A percentile compares a stretch with the other conserved stretches of the same genome.
phyloP scores from a whole-genome alignment of 1,284 basidiomycete species.

The Sanguinoderma infundibulare region DNA sequence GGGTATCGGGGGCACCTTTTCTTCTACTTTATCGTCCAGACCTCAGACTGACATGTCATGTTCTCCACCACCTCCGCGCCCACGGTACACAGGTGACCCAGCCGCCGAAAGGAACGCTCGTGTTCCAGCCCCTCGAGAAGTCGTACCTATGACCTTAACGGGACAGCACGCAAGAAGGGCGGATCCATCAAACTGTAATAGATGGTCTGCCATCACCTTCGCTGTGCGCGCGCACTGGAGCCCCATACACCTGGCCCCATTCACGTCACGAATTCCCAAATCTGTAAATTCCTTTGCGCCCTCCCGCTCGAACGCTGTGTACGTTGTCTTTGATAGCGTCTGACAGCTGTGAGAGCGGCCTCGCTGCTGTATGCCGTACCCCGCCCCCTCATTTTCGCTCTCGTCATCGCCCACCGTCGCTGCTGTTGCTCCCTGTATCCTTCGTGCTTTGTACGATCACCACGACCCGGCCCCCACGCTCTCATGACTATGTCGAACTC shows the following conservation, averaged over 20 bases:
- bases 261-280: neutral
- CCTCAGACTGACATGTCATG: neutral
- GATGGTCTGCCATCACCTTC: neutral
- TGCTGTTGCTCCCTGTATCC: neutral
- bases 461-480: no score
- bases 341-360: neutral
- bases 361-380: neutral
- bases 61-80: neutral
- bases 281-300: no score
- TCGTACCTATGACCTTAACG: constrained; percentile 20
- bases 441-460: neutral
- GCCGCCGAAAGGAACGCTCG: constrained; percentile 30
- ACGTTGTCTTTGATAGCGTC: neutral
- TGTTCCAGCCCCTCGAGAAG: constrained; percentile 28
- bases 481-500: neutral
- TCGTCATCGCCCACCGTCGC: neutral
- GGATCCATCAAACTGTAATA: neutral
- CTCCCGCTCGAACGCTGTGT: neutral
- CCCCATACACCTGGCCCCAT: neutral
- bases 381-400: neutral
- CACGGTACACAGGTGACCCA: constrained; percentile 27
- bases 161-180: neutral
- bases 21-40: neutral
- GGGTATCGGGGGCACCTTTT: neutral
- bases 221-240: no score